Base-by-base conservation (phyloP, 352 stramenopile genomes). In the Globisporangium carolinianum region DNA sequence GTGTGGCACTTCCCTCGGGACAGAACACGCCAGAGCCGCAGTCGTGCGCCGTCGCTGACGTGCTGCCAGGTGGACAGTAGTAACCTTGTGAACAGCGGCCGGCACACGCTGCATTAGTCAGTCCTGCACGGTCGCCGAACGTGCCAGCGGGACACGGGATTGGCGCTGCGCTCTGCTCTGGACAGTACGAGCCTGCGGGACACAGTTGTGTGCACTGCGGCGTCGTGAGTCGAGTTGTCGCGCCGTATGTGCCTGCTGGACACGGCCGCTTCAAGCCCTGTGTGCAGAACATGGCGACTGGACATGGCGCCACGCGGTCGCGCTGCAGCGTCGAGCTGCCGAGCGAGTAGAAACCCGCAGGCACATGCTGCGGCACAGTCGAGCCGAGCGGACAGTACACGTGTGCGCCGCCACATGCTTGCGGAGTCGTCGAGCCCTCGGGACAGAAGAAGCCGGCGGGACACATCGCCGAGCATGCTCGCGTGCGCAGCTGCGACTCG, bases 371-470 rank as follows among this genome's bases (percentile, higher is more conserved):
- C 15, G 81, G 68, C 12, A 56, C 48, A 0, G 24, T 42, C 8
- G 76, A 83, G n/a, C 78, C 62, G 0, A 84, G n/a, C 4, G 83
- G 77, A 55, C 86, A 95, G 58, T 83, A 94, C 9, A 59, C 15
- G 42, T 74, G 45, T 5, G 71, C 46, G 37, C 62, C 57, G 0
- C 76, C 79, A 56, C 82, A 94, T 35, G 71, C 58, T 6, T 81
- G 32, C 1, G 78, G 76, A 0, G 41, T 51, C 6, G 63, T 53
- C 0, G 68, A 78, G 36, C 67, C 79, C 57, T 58, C 41, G 3
- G 76, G 73, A 49, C 85, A 95, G 43, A 69, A 91, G 56, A 72
- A 87, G 0, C 83, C 85, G 18, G 74, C 67, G 11, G 79, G 76
- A 59, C 83, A 95, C 5, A 61, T 54, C 1, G 68, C 85, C 0